Evolutionary conservation across 2,329 filamentous ascomycete species (phyloP), one percentile per base, ranked within the genome.

Genomic region (Colletotrichum ledebouriae): DNA sequence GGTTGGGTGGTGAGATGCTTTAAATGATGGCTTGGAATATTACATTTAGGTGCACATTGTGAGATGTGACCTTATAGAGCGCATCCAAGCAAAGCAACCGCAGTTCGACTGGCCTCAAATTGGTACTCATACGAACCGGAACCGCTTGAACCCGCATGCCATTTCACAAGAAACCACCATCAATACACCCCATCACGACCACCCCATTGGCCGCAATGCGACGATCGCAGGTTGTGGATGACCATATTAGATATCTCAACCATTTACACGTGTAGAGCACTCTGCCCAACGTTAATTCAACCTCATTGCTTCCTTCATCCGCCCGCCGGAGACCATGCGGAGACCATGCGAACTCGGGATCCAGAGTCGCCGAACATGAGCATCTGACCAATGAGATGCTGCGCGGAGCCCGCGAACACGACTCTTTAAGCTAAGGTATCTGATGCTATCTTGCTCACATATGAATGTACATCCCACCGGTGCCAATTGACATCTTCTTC

Each of bases 341-440:
- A 20, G 12, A 56, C 53, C n/a, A 13, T 50, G 58, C 41, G 42
- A 62, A 50, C 42, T 44, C 13, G 44, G 22, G 22, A 22, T 22
- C 22, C 22, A 22, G 22, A 22, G 22, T 22, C 22, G 3, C 3
- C 22, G 44, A 13, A 20, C 20, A 33, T 3, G 13, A 34, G 9
- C 41, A 39, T 12, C 29, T 22, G 20, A 20, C 42, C 34, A 50
- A 49, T 50, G 20, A 25, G 13, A n/a, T 29, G 37, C 25, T 49
- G 41, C 39, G 39, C 33, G 42, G 56, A 47, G 17, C 33, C 42
- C 39, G 44, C 47, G 11, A 50, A 39, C 37, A 39, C 12, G 37
- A 11, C n/a, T 15, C n/a, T 25, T 44, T 63, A 63, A 52, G 58
- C 52, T 67, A 63, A 52, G 58, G 46, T 67, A 58, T 63, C 52